Evolutionary conservation across 1,284 basidiomycete species (phyloP).

Genomic region (Pseudozyma sp.): DNA sequence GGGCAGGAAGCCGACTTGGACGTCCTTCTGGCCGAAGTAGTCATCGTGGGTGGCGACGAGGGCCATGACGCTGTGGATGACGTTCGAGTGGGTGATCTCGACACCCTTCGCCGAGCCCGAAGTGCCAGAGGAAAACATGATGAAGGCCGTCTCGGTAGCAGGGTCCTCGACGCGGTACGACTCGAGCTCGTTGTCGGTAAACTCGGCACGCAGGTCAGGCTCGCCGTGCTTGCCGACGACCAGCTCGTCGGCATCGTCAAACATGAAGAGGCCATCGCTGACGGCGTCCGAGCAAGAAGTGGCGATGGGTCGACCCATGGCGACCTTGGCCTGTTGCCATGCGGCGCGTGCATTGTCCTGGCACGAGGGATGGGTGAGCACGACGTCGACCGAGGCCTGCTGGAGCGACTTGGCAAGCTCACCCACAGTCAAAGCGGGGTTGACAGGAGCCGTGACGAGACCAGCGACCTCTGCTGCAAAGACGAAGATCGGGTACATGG

Average conservation of each 20-base stretch:
- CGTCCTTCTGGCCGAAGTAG: constrained; percentile 52
- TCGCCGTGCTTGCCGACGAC: constrained; percentile 38
- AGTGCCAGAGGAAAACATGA: constrained; percentile 64
- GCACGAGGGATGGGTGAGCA: constrained; percentile 55
- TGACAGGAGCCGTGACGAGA: constrained; percentile 56
- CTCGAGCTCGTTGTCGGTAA: constrained; percentile 46
- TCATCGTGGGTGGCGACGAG: constrained; percentile 37
- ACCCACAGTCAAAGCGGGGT: constrained; percentile 60
- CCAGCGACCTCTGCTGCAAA: constrained; percentile 55
- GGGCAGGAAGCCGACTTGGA: constrained; percentile 60
- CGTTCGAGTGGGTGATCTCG: constrained; percentile 63
- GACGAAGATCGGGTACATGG: constrained; percentile 56
- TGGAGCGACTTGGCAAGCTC: constrained; percentile 61
- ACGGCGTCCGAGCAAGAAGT: constrained; percentile 8
- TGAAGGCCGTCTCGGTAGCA: constrained; percentile 50
- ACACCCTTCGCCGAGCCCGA: constrained; percentile 66
- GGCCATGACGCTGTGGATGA: constrained; percentile 55
- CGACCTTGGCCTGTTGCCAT: constrained; percentile 45
- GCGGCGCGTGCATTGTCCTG: constrained; percentile 50
- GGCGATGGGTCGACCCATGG: constrained; percentile 19
- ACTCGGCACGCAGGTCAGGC: constrained; percentile 43
- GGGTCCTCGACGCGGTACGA: constrained; percentile 46
- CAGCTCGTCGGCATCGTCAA: constrained; percentile 56
- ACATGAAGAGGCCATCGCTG: constrained; percentile 52
- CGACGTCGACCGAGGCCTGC: constrained; percentile 51